Percentiles rank a stretch among this genome's conserved stretches.
phyloP scores from a whole-genome alignment of 2,329 filamentous ascomycete genomes.

The Mycosphaerella sp. region DNA sequence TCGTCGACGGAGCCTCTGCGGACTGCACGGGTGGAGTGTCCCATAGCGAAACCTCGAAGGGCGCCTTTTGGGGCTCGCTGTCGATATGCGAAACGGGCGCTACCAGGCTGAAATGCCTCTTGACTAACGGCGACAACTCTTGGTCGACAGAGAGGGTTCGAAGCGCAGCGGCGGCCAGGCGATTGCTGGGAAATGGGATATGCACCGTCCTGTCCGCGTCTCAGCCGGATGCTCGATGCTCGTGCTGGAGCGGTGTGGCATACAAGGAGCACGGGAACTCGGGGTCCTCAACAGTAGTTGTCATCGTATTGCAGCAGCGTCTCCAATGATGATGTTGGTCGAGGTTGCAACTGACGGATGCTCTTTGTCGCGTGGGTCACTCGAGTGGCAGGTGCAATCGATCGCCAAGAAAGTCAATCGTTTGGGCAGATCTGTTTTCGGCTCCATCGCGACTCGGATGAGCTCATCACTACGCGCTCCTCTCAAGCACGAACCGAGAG shows the following conservation, averaged over 20 bases:
- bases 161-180: conserved; percentile 70
- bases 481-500: not conserved
- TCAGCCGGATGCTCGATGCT: conserved; percentile 5
- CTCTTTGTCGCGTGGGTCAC: not conserved
- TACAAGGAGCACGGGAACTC: conserved; percentile 28
- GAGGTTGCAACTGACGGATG: not conserved
- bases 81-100: conserved; percentile 11
- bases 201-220: conserved; percentile 54
- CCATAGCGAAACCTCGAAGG: conserved; percentile 21
- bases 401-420: not conserved
- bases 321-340: not conserved
- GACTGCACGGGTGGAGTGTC: conserved; percentile 6
- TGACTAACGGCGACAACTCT: conserved; percentile 80
- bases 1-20: conserved; percentile 1
- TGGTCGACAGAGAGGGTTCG: conserved; percentile 75
- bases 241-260: conserved; percentile 1
- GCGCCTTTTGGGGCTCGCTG: conserved; percentile 13
- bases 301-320: not conserved
- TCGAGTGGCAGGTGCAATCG: not conserved
- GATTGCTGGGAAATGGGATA: conserved; percentile 72
- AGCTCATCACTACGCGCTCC: not conserved
- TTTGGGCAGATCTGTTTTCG: not conserved
- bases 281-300: conserved; percentile 2
- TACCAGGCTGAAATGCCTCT: conserved; percentile 58
- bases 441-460: not conserved